These are phyloP conservation scores for Ustilago sp. DNA, from an alignment of 1,284 basidiomycete genomes.

Conservation along the genomic window DNA sequence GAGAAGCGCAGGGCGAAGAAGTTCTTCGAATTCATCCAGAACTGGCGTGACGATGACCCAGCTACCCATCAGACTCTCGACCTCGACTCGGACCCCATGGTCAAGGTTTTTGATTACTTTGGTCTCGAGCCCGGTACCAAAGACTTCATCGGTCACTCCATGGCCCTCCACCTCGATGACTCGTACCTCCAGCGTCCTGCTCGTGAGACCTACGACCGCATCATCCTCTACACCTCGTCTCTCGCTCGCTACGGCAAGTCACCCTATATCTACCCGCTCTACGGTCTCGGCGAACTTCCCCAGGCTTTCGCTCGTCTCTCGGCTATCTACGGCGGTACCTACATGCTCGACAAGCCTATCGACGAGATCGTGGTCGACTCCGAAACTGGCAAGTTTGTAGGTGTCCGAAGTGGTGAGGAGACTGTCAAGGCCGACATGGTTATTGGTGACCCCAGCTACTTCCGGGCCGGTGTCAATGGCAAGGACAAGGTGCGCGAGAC, in stretches of 20 bases:
- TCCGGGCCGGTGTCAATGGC: constrained; percentile 76
- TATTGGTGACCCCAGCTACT: constrained; percentile 98
- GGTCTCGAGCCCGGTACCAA: constrained; percentile 96
- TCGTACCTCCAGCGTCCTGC: constrained; percentile 94
- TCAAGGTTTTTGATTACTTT: constrained; percentile 88
- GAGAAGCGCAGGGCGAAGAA: constrained; percentile 98
- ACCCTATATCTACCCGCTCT: constrained; percentile 99
- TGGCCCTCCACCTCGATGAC: constrained; percentile 98
- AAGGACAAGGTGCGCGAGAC: constrained; percentile 84
- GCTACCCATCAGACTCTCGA: constrained; percentile 83
- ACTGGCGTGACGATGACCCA: constrained; percentile 93
- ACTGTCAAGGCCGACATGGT: constrained; percentile 97
- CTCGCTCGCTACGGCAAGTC: constrained; percentile 99
- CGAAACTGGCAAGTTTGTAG: constrained; percentile 87
- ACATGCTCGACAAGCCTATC: constrained; percentile 98
- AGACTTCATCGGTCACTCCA: constrained; percentile 99
- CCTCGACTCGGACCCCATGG: constrained; percentile 66
- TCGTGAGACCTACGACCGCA: constrained; percentile 90
- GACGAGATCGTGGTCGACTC: constrained; percentile 87
- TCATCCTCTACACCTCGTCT: constrained; percentile 95
- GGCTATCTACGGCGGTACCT: constrained; percentile 99
- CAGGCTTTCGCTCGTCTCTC: constrained; percentile 95
- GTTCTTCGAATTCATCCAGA: constrained; percentile 97
- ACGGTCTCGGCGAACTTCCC: constrained; percentile 97
- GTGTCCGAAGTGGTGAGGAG: constrained; percentile 89